A percentile compares a stretch with the other conserved stretches of the same genome.
These are phyloP conservation scores for Flaveria trinervia DNA, from an alignment of 129 eudicot genomes.

Conservation along the genomic window DNA sequence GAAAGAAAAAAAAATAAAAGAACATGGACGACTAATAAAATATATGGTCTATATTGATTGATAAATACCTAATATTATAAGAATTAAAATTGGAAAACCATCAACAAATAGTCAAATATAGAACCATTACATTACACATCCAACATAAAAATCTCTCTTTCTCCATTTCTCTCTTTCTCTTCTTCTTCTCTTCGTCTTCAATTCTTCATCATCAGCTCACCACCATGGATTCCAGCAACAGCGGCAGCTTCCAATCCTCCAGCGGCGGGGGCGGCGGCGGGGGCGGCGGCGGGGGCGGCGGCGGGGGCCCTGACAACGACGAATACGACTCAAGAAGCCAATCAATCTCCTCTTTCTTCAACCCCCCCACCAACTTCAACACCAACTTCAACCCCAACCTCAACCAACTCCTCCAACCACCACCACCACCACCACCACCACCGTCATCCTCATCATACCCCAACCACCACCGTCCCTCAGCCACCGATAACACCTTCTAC, in stretches of 20 bases:
- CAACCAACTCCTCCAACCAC: constrained; percentile 28
- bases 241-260: constrained; percentile 71
- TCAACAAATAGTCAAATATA: constrained; percentile 12
- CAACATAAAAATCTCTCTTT: constrained; percentile 14
- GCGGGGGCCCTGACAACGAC: constrained; percentile 48
- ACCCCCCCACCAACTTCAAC: constrained; percentile 25
- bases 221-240: constrained; percentile 61
- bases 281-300: constrained; percentile 44
- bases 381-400: constrained; percentile 1
- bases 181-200: constrained; percentile 19
- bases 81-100: constrained; percentile 7
- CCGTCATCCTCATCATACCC: not conserved
- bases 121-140: constrained; percentile 19
- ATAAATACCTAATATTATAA: not conserved
- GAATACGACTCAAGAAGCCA: constrained; percentile 52
- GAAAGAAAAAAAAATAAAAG: not conserved
- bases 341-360: constrained; percentile 47
- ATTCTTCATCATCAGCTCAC: constrained; percentile 50
- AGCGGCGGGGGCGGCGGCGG: constrained; percentile 50
- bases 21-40: not conserved
- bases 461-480: not conserved
- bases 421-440: constrained; percentile 21
- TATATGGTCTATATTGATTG: not conserved
- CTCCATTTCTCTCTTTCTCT: not conserved
- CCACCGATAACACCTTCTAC: constrained; percentile 25